Base-by-base conservation (phyloP, 2,329 filamentous ascomycete genomes). In the Septoria linicola region DNA sequence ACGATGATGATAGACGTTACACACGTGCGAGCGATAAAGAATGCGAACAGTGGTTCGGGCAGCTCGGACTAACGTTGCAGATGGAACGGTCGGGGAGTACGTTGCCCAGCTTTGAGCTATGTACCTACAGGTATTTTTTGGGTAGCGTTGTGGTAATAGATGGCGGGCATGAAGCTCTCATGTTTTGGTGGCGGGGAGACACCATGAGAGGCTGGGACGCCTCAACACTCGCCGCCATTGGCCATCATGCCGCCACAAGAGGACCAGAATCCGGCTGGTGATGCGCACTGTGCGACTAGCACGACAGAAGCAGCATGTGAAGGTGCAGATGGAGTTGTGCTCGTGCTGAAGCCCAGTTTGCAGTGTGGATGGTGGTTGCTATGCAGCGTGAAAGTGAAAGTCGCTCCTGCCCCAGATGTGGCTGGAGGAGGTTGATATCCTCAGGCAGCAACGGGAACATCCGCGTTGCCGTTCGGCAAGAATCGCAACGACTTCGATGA, bases 1-100 rank as follows among this genome's bases (percentile, higher is more conserved):
- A 16, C 16, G 13, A 7, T 36, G 32, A 36, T 16, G 39, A 41
- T 27, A 13, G 17, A 43, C 16, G 36, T 17, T 37, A 21, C 31
- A 47, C 40, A 44, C 39, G 44, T 39, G 40, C 41, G 35, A 54
- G 41, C 39, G 46, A 41, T 37, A 36, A 44, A 16, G 40, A 37
- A 42, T 30, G 31, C 27, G 19, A 31, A n/a, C 14, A n/a, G 30
- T 34, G 42, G 42, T 7, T 36, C 42, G 42, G 42, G 35, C 44
- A 39, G 35, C 27, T 47, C 21, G 25, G 35, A 34, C 30, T 11
- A 41, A 48, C 44, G 44, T 48, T 21, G 43, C 35, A 21, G 44
- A 25, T 31, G 21, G 36, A 48, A 48, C 44, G 44, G 31, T 37
- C 10, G 16, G 30, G 16, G 21, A n/a, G 17, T 14, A 20, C 34